phyloP scores from a whole-genome alignment of 106 monocot genomes.

The Dendrobium catenatum region DNA sequence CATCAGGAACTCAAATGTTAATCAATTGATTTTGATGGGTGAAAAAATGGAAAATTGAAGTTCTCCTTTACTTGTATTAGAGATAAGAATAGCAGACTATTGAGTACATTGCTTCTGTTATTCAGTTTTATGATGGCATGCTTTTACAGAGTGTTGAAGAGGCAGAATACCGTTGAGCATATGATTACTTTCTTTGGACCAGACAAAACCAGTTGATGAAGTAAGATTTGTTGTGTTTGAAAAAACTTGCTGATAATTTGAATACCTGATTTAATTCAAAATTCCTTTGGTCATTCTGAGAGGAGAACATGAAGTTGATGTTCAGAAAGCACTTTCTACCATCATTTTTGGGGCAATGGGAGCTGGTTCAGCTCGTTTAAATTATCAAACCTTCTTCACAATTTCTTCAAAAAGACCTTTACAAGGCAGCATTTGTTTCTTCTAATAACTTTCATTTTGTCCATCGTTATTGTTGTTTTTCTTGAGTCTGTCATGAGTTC shows the following conservation, averaged over 20 bases:
- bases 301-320: conserved; percentile 75
- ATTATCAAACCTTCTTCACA: conserved; percentile 77
- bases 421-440: no score
- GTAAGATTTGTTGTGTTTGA: conserved; percentile 20
- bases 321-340: conserved; percentile 56
- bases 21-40: no score
- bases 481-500: no score
- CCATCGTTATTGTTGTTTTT: no score
- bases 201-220: conserved; percentile 71
- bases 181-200: conserved; percentile 71
- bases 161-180: conserved; percentile 82
- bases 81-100: no score
- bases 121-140: not conserved
- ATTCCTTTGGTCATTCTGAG: conserved; percentile 44
- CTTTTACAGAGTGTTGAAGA: conserved; percentile 82
- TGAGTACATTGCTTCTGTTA: no score
- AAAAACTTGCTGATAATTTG: not conserved
- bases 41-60: no score
- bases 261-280: not conserved
- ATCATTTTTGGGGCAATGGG: conserved; percentile 77
- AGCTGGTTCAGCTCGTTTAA: conserved; percentile 50
- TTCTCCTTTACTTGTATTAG: no score
- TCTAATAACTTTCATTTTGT: no score
- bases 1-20: no score
- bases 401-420: conserved; percentile 55